Conservation (phyloP, 495 filamentous ascomycete species). For the Xylaria curta region DNA sequence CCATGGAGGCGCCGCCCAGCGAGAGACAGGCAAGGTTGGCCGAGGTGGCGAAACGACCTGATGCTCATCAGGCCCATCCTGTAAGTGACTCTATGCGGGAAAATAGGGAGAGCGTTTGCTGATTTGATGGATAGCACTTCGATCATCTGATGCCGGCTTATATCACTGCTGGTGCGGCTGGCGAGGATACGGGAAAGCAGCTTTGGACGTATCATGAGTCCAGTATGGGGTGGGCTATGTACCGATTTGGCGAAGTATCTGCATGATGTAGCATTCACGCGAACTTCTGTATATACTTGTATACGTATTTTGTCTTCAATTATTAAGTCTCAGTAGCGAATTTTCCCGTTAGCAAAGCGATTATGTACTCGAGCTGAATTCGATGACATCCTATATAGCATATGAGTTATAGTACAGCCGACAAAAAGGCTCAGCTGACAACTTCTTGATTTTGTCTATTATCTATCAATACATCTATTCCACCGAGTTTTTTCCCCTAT, state of each 20-base stretch:
- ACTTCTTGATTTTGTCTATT: background rate
- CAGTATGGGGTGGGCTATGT: constrained; percentile 77
- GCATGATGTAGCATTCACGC: background rate
- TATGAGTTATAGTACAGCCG: background rate
- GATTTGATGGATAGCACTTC: constrained; percentile 45
- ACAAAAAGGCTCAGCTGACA: background rate
- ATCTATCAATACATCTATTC: background rate
- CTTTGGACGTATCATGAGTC: constrained; percentile 71
- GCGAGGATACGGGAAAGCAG: constrained; percentile 64
- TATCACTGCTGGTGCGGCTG: constrained; percentile 74
- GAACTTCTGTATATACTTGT: background rate
- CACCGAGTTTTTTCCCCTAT: background rate
- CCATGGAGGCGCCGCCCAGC: constrained; percentile 59
- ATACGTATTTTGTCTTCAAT: background rate
- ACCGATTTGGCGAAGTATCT: constrained; percentile 70
- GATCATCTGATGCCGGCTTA: constrained; percentile 84
- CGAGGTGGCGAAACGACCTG: constrained; percentile 63
- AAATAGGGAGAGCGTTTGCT: background rate
- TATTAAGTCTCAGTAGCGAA: background rate
- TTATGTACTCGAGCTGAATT: background rate
- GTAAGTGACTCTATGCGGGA: constrained; percentile 30
- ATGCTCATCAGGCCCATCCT: constrained; percentile 81
- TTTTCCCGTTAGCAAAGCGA: background rate
- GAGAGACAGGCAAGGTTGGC: constrained; percentile 67
- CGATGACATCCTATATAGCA: background rate